Base-by-base conservation (phyloP, 805 yeast genomes). In the Priceomyces carsonii region DNA sequence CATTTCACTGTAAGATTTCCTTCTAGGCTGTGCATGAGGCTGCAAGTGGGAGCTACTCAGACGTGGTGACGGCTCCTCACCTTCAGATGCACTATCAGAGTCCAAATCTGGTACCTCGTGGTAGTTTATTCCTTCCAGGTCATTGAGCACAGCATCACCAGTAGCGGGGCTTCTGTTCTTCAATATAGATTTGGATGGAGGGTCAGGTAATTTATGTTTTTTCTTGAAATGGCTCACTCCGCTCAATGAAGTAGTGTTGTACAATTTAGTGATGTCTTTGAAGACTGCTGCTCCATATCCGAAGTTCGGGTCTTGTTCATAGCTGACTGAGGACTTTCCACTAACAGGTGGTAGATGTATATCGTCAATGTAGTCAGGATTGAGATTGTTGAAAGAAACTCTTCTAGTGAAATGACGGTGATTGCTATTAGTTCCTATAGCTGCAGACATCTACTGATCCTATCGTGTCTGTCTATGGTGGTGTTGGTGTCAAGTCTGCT, bases 1-100 rank as follows among this genome's bases (percentile, higher is more conserved):
- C 79, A 77, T 70, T 10, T 64, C 76, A 21, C 71, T 63, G 44
- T 71, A 69, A 29, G 75, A 68, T 44, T 75, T 72, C 36, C 75
- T 55, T 18, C 74, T 43, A 16, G 47, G 48, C 40, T 33, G 17
- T 5, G n/a, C 18, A 6, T n/a, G 10, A 10, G 29, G 23, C 22
- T 15, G 41, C 8, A 12, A 9, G 13, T 22, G 21, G 15, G 8
- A 5, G 6, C 19, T 29, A 16, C 23, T 12, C 33, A 19, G 33
- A 12, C 9, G 33, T 6, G 17, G 24, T 26, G 10, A 26, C 29
- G n/a, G 18, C 22, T 16, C 28, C 20, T 21, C 38, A 24, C 29
- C 23, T 9, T 21, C 32, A 3, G 29, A 34, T 14, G 28, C 38
- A 12, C 18, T 17, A 15, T 32, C 39, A n/a, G 37, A 31, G 18